phyloP scores from a whole-genome alignment of 1,139 yeast species.

The Debaryomyces psychrophilus region DNA sequence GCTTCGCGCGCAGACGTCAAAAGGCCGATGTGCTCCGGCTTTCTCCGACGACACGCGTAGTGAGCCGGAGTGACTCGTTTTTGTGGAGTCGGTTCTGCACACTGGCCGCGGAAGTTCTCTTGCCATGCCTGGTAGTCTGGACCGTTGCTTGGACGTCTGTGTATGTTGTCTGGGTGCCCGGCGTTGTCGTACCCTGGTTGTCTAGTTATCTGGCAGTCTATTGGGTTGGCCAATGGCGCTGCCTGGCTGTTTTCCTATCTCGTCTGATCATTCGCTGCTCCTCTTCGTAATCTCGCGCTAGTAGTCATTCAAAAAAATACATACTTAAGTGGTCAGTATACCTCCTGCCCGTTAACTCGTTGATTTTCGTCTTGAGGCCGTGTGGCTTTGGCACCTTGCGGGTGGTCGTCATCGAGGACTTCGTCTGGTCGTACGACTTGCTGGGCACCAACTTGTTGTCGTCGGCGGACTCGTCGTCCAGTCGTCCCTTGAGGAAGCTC shows the following conservation, averaged over 20 bases:
- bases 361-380: conserved; percentile 13
- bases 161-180: too few relatives aligned
- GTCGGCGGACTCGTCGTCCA: conserved; percentile 8
- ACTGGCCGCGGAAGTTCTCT: too few relatives aligned
- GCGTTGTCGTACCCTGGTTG: too few relatives aligned
- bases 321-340: conserved; percentile 41
- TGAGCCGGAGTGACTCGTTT: too few relatives aligned
- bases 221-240: too few relatives aligned
- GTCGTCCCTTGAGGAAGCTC: conserved; percentile 17
- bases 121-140: too few relatives aligned
- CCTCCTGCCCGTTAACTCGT: conserved; percentile 23
- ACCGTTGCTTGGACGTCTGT: too few relatives aligned
- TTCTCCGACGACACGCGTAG: too few relatives aligned
- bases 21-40: neutral
- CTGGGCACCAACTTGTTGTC: conserved; percentile 1
- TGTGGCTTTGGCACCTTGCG: conserved; percentile 23
- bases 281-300: neutral
- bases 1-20: neutral
- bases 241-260: neutral
- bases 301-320: conserved; percentile 27
- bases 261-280: neutral
- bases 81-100: too few relatives aligned
- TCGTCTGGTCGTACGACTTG: conserved; percentile 40
- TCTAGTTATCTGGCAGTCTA: too few relatives aligned
- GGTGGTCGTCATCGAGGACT: conserved; percentile 35